Base-by-base conservation (phyloP, 2,329 filamentous ascomycete genomes). In the Diplocarpon mali region DNA sequence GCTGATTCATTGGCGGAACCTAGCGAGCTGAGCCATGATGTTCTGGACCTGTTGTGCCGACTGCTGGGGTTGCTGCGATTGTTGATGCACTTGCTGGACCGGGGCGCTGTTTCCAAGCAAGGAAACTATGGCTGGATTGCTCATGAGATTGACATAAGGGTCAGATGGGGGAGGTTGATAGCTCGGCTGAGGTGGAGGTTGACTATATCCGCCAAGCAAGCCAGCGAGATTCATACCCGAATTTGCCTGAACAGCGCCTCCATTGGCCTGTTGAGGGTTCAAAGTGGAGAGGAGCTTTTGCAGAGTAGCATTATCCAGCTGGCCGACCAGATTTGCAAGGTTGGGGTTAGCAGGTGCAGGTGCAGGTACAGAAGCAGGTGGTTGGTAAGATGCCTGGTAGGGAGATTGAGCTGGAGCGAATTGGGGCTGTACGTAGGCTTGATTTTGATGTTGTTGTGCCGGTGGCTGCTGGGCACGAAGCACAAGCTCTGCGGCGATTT, bases 401-500 rank as follows among this genome's bases (percentile, higher is more conserved):
- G 60, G 44, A 60, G 65, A 52, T 53, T 57, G 58, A 20, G 50
- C 44, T 13, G 41, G 36, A 24, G 35, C 30, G 40, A 44, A 48
- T 29, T 35, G 45, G n/a, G 50, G 36, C 57, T 62, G 53, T 50
- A 62, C 50, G 54, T 65, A 45, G 57, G 63, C 52, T 53, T 62
- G 55, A 60, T 59, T 16, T 56, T 56, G 41, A 10, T 35, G 35
- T 17, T 38, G 36, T 36, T 36, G 45, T 27, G 36, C 15, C n/a
- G 32, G 57, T 56, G 61, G 68, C 51, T 71, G 65, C 62, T 85
- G 89, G 41, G 81, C 76, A 47, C 86, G 77, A 35, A 82, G 63
- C 46, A 94, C 83, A 13, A 96, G 76, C 55, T 93, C 85, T 13
- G 84, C 85, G 3, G 85, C 87, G 37, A 88, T 79, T 5, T 69